phyloP scores from a whole-genome alignment of 2,329 filamentous ascomycete species.

The Fusarium sp. region DNA sequence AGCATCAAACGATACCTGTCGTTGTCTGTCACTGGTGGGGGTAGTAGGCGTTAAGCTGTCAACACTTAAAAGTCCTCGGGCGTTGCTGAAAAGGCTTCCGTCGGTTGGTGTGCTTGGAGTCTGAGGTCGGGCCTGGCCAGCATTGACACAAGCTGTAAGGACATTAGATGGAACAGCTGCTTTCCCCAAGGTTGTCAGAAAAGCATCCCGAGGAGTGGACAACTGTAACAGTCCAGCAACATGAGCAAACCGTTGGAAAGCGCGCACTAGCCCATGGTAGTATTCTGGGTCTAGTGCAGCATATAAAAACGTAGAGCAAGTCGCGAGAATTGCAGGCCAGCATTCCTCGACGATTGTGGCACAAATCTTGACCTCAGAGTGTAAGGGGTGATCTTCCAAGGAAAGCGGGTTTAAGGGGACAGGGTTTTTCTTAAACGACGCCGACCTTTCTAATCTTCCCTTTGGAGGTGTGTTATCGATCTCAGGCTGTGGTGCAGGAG shows the following conservation, averaged over 20 bases:
- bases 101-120: conserved; percentile 62
- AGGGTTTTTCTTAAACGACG: conserved; percentile 78
- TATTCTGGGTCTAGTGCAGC: conserved; percentile 92
- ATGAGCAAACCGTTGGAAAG: conserved; percentile 95
- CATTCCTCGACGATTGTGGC: conserved; percentile 88
- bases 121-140: conserved; percentile 56
- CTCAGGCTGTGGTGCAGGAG: conserved; percentile 55
- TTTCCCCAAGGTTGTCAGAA: conserved; percentile 93
- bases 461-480: conserved; percentile 48
- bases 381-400: conserved; percentile 77
- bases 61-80: conserved; percentile 77
- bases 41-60: conserved; percentile 73
- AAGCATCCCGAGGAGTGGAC: conserved; percentile 88
- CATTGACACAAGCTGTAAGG: conserved; percentile 68
- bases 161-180: conserved; percentile 88
- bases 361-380: conserved; percentile 77
- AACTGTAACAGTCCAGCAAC: conserved; percentile 90
- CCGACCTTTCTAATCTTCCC: conserved; percentile 65
- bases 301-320: conserved; percentile 94
- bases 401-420: conserved; percentile 86
- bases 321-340: conserved; percentile 95
- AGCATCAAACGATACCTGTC: conserved; percentile 69
- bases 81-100: conserved; percentile 73
- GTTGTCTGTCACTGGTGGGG: conserved; percentile 66
- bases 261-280: conserved; percentile 89